Percentiles rank a stretch among this genome's conserved stretches.
These are phyloP conservation scores for Naegleria gruberi DNA, from an alignment of 208 protist species.

Conservation along the genomic window DNA sequence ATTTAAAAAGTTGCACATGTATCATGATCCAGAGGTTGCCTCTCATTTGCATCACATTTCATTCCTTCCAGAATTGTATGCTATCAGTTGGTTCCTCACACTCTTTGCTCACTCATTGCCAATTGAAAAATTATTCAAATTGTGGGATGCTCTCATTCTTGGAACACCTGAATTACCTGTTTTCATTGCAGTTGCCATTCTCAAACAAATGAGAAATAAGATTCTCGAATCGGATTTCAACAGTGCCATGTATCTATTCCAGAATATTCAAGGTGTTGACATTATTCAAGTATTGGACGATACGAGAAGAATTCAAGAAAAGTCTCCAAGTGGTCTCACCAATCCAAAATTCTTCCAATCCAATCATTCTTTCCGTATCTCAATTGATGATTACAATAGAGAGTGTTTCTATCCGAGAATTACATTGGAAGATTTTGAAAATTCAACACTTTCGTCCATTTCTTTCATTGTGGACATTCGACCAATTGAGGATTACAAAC, in stretches of 20 bases:
- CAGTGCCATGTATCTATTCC: slow-evolving; percentile 44
- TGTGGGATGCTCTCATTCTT: slow-evolving; percentile 82
- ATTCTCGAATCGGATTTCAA: slow-evolving; percentile 46
- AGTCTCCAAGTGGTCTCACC: background rate
- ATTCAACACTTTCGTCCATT: background rate
- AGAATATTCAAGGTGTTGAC: slow-evolving; percentile 24
- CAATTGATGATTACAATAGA: background rate
- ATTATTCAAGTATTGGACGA: background rate
- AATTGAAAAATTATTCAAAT: slow-evolving; percentile 64
- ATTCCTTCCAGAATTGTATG: slow-evolving; percentile 77
- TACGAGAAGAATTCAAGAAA: background rate
- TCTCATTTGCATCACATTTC: slow-evolving; percentile 62
- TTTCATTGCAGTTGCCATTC: slow-evolving; percentile 50
- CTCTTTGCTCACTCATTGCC: slow-evolving; percentile 67
- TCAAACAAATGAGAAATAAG: slow-evolving; percentile 40
- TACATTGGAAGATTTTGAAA: background rate
- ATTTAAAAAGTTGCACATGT: slow-evolving; percentile 55
- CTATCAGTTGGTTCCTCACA: slow-evolving; percentile 88
- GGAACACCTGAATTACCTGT: slow-evolving; percentile 41
- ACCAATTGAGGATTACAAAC: background rate
- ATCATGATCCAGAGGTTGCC: slow-evolving; percentile 75
- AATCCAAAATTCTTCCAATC: background rate
- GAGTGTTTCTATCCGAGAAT: background rate
- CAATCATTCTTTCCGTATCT: background rate
- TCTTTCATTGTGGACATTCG: background rate